A percentile compares a stretch with the other conserved stretches of the same genome.
These are phyloP conservation scores for Aurifilum marmelostoma DNA, from an alignment of 2,329 filamentous ascomycete species.

Conservation along the genomic window DNA sequence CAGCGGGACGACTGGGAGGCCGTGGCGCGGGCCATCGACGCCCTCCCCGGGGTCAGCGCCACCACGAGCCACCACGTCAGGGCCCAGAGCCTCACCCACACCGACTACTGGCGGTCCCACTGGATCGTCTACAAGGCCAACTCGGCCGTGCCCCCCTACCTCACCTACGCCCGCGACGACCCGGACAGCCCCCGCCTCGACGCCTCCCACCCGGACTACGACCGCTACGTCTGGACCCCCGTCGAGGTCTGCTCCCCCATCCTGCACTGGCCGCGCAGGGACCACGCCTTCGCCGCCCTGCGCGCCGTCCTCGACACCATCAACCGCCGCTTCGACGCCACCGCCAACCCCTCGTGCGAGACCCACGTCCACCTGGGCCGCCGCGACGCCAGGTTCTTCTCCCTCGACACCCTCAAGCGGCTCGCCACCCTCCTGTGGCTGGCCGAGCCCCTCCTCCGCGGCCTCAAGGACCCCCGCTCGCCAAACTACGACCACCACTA, in stretches of 20 bases:
- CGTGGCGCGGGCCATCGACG: slow-evolving; percentile 17
- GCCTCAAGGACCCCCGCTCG: slow-evolving; percentile 42
- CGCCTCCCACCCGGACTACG: slow-evolving; percentile 22
- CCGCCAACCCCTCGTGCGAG: slow-evolving; percentile 44
- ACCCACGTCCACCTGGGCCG: slow-evolving; percentile 46
- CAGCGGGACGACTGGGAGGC: slow-evolving; percentile 21
- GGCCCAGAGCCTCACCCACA: slow-evolving; percentile 32
- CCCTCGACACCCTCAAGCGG: slow-evolving; percentile 40
- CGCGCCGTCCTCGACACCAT: slow-evolving; percentile 35
- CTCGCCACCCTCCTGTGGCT: slow-evolving; percentile 43
- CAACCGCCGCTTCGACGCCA: slow-evolving; percentile 33
- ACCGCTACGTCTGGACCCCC: slow-evolving; percentile 40
- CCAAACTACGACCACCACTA: slow-evolving; percentile 43
- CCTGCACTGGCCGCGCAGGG: slow-evolving; percentile 34
- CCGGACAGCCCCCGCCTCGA: slow-evolving; percentile 16
- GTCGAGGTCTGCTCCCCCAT: slow-evolving; percentile 45
- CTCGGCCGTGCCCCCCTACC: slow-evolving; percentile 40
- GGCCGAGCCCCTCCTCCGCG: slow-evolving; percentile 41
- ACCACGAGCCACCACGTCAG: slow-evolving; percentile 37
- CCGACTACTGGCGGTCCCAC: slow-evolving; percentile 41
- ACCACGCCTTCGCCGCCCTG: slow-evolving; percentile 30
- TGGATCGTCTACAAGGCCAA: slow-evolving; percentile 48
- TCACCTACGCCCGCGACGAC: slow-evolving; percentile 33
- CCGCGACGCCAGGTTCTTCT: slow-evolving; percentile 38
- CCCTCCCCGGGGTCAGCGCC: slow-evolving; percentile 33